Evolutionary conservation across 2,329 filamentous ascomycete species (phyloP).

Genomic region (Exophiala sideris): DNA sequence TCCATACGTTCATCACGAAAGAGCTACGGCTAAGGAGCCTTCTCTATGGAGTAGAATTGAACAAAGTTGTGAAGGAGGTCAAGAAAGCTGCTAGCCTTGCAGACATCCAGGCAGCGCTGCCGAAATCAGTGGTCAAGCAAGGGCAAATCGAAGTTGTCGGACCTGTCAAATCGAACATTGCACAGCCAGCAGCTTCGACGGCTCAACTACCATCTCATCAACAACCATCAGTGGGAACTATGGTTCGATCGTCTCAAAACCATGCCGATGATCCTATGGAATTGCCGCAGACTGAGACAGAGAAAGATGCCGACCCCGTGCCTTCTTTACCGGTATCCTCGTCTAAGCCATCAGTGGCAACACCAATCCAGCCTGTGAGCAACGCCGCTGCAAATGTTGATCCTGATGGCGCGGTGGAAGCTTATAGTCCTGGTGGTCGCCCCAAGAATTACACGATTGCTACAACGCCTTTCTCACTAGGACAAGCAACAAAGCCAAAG

Average conservation of each 20-base stretch:
- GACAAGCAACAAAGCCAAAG: background rate
- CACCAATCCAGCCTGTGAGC: too few relatives aligned
- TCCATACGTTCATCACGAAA: constrained; percentile 49
- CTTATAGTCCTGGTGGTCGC: constrained; percentile 53
- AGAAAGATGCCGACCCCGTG: background rate
- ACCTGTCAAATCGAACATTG: background rate
- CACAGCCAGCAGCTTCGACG: background rate
- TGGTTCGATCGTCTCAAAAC: background rate
- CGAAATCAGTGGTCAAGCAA: constrained; percentile 4
- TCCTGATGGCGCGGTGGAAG: constrained; percentile 29
- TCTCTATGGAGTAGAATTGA: constrained; percentile 48
- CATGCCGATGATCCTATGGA: background rate
- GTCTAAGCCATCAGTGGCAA: background rate
- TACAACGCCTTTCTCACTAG: background rate
- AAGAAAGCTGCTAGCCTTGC: constrained; percentile 20
- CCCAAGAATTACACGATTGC: constrained; percentile 38
- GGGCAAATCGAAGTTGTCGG: background rate
- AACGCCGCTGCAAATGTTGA: constrained; percentile 11
- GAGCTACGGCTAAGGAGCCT: constrained; percentile 48
- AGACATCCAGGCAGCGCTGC: constrained; percentile 16
- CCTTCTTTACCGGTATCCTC: background rate
- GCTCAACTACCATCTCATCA: background rate
- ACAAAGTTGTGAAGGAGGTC: constrained; percentile 27
- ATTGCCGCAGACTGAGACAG: background rate
- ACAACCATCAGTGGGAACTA: background rate